phyloP scores from a whole-genome alignment of 176 grass and related monocot species.

The Rhynchospora pubera region DNA sequence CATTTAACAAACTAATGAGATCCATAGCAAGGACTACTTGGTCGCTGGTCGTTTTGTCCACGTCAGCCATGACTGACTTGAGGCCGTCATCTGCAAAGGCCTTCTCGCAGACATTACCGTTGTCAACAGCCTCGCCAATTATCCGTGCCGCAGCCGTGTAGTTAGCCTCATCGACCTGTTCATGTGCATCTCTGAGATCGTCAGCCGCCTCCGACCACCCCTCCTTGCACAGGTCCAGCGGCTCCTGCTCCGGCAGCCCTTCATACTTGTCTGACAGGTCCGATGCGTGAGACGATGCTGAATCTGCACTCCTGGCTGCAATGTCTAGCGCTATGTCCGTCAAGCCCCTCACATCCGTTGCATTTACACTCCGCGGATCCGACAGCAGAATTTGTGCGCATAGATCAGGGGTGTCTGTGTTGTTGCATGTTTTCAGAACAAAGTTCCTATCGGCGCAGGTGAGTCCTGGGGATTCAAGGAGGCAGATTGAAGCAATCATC shows the following conservation, averaged over 20 bases:
- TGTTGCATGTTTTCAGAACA: constrained; percentile 1
- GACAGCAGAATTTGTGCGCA: constrained; percentile 4
- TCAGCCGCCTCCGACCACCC: not conserved
- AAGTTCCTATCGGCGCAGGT: not conserved
- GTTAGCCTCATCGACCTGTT: not conserved
- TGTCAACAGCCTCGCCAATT: not conserved
- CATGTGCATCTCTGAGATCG: not conserved
- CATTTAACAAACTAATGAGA: constrained; percentile 15
- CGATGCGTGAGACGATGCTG: not conserved
- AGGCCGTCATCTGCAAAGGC: not conserved
- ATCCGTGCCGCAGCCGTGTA: not conserved
- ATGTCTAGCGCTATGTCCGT: not conserved
- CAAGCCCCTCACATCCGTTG: not conserved
- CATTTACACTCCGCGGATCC: not conserved
- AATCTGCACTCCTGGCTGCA: not conserved
- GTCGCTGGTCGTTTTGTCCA: not conserved
- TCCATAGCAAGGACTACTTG: not conserved
- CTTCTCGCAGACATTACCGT: not conserved
- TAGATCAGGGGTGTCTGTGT: not conserved
- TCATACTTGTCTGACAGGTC: not conserved
- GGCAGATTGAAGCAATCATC: not conserved
- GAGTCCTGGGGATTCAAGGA: not conserved
- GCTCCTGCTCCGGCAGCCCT: not conserved
- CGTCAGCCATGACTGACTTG: not conserved
- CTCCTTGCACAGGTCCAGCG: not conserved